phyloP scores from a whole-genome alignment of 805 yeast species.

The Candida ficus region DNA sequence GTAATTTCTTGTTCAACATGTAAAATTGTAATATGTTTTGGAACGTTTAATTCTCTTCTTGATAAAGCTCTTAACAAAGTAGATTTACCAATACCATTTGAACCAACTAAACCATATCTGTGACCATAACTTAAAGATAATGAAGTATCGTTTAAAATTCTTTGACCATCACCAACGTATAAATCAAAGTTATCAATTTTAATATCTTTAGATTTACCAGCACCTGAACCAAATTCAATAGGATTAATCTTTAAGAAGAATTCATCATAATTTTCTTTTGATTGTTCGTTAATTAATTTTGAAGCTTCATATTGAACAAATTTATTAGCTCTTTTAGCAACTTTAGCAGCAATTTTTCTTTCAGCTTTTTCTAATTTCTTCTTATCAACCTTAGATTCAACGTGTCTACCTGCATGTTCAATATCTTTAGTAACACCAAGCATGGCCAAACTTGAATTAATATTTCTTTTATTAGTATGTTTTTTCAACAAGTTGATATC shows the following conservation, averaged over 20 bases:
- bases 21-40: conserved; percentile 90
- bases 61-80: conserved; percentile 87
- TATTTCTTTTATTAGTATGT: conserved; percentile 59
- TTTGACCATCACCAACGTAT: conserved; percentile 92
- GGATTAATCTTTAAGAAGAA: conserved; percentile 96
- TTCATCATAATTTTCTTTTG: conserved; percentile 78
- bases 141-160: conserved; percentile 85
- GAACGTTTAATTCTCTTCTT: conserved; percentile 88
- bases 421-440: conserved; percentile 78
- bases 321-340: conserved; percentile 79
- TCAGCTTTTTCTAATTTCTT: conserved; percentile 97
- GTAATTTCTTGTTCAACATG: conserved; percentile 97
- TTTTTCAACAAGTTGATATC: conserved; percentile 69
- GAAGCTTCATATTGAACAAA: conserved; percentile 94
- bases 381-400: conserved; percentile 92
- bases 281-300: conserved; percentile 62
- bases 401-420: conserved; percentile 85
- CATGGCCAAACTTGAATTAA: conserved; percentile 69
- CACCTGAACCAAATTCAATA: conserved; percentile 77
- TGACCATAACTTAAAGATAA: conserved; percentile 86
- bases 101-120: conserved; percentile 96
- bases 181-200: conserved; percentile 89
- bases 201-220: conserved; percentile 97
- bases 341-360: conserved; percentile 93
- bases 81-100: conserved; percentile 99